phyloP scores from a whole-genome alignment of 2,329 filamentous ascomycete species.

The Teratosphaeria destructans region DNA sequence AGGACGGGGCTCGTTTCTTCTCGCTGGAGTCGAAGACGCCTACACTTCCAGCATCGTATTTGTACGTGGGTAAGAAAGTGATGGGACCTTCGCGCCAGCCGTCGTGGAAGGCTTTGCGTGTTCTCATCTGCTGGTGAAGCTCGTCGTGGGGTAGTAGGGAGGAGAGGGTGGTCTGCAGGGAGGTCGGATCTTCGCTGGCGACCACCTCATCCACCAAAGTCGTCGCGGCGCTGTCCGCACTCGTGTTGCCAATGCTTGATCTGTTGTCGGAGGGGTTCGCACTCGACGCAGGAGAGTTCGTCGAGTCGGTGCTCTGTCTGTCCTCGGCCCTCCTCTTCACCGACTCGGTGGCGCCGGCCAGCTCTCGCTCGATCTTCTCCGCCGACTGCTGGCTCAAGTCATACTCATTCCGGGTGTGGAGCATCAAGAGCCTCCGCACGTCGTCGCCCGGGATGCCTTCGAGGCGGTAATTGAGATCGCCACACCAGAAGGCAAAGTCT shows the following conservation, averaged over 20 bases:
- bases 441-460: conserved; percentile 83
- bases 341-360: conserved; percentile 17
- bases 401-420: conserved; percentile 75
- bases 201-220: conserved; percentile 18
- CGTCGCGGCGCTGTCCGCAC: conserved; percentile 9
- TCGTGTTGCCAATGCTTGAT: neutral
- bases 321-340: conserved; percentile 11
- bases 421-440: conserved; percentile 69
- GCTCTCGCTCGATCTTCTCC: conserved; percentile 27
- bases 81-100: conserved; percentile 88
- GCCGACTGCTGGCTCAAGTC: conserved; percentile 37
- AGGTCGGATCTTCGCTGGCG: conserved; percentile 66
- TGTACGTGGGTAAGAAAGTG: conserved; percentile 86
- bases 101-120: conserved; percentile 74
- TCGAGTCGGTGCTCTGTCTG: conserved; percentile 5
- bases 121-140: conserved; percentile 60
- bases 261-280: neutral
- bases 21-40: conserved; percentile 91
- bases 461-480: conserved; percentile 88
- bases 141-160: conserved; percentile 88
- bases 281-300: neutral
- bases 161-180: conserved; percentile 76
- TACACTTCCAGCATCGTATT: conserved; percentile 92
- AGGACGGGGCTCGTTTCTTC: conserved; percentile 84
- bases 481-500: conserved; percentile 93